Base-by-base conservation (phyloP, 805 yeast species). In the Jamesozyma gamospora region DNA sequence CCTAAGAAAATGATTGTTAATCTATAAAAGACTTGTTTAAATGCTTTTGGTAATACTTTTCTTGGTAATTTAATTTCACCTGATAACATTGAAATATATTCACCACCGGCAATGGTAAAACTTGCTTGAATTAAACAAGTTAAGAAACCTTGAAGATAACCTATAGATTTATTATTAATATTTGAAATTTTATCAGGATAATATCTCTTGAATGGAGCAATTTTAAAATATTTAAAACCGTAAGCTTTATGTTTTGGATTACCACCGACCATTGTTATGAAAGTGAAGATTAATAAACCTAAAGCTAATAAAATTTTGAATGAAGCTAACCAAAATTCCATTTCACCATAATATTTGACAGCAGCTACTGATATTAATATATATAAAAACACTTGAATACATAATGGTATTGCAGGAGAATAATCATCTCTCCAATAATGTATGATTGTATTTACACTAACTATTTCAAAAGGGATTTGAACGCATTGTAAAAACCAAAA, bases 31-130 rank as follows among this genome's bases (percentile, higher is more conserved):
- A 85, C 85, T 41, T 80, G 81, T 47, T 75, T 79, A 65, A 79
- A 83, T 0, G 94, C 95, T 26, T 69, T 70, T n/a, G 92, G 87
- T 55, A 86, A 64, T 5, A 76, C 76, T 40, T 72, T 72, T 38
- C 90, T 70, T 9, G 94, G 94, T 48, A 77, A 67, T 27, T 71
- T 64, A 2, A 84, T 76, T 56, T 86, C 95, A 35, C 94, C 86
- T 3, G 94, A 94, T 27, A 84, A 76, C 82, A 82, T 79, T 1
- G 90, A 72, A 28, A 86, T 74, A 50, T 82, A 82, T 59, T 86
- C 95, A 2, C 95, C 94, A 0, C 94, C 95, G 3, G 84, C 84
- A 47, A 82, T 77, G 12, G 92, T 81, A 56, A 80, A 85, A 24
- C 82, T 67, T 7, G 94, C 94, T 44, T 75, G 76, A 39, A 74